Evolutionary conservation across 495 filamentous ascomycete species (phyloP), one percentile per base, ranked within the genome.

Genomic region (Penicillium maclennaniae): DNA sequence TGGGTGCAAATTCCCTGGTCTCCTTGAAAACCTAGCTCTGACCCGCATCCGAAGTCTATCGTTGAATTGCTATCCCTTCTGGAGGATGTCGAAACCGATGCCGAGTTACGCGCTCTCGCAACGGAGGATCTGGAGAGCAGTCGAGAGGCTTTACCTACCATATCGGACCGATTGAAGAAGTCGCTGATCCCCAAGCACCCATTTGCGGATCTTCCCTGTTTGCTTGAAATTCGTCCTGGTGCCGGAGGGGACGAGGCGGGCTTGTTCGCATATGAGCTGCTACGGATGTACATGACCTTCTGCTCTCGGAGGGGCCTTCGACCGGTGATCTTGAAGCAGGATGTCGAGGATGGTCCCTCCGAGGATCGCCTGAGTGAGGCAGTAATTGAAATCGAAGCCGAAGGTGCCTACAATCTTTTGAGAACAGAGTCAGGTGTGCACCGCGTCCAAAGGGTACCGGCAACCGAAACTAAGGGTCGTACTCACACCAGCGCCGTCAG

Each of bases 231-330:
- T 34, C 83, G 91, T 3, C 93, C 93, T 6, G 93, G 93, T 3
- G 91, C 89, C n/a, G 93, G 93, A 40, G 93, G 93, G 15, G 84
- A 86, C 53, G 93, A 98, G 68, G 92, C 92, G 3, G 86, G 86
- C 12, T 78, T 95, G 50, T 98, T 98, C 58, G 90, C 91, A 34
- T 85, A 83, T 41, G 85, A 96, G 56, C 71, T 98, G 28, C 78
- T 96, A 45, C 81, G 83, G 55, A 97, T 98, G 93, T 98, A 98
- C 66, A 81, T 81, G 55, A 67, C 74, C 4, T 95, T 91, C 67
- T 96, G 90, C 72, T 76, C 75, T 31, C 69, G 78, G 7, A 77
- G 80, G 25, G 82, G 83, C 4, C 77, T 86, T 21, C 85, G 84
- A 8, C 69, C 73, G 8, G 78, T 69, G 2, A 60, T 86, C 5